Percentiles rank a stretch among this genome's conserved stretches.
These are phyloP conservation scores for Pichia inconspicua DNA, from an alignment of 1,139 yeast genomes.

Conservation along the genomic window DNA sequence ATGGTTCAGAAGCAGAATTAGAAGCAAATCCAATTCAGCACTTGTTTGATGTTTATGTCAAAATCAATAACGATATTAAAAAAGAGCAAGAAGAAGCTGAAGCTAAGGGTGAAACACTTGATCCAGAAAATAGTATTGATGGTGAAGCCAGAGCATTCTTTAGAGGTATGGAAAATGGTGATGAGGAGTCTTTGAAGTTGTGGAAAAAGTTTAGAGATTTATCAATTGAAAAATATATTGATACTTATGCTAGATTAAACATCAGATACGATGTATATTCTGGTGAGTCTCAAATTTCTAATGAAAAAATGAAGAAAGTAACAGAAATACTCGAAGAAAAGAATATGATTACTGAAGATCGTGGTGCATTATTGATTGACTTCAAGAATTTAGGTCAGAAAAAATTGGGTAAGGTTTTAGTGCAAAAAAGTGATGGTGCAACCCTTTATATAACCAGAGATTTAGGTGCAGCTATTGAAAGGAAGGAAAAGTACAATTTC, in stretches of 20 bases:
- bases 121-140: conserved; percentile 49
- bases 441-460: conserved; percentile 93
- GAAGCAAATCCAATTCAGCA: conserved; percentile 84
- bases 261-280: conserved; percentile 81
- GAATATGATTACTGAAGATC: conserved; percentile 74
- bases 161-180: conserved; percentile 91
- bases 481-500: conserved; percentile 76
- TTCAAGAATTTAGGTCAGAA: conserved; percentile 72
- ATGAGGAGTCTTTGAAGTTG: conserved; percentile 62
- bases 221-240: conserved; percentile 78
- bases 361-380: conserved; percentile 87
- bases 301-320: conserved; percentile 63
- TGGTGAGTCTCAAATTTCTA: conserved; percentile 92
- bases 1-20: conserved; percentile 72
- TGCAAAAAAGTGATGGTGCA: conserved; percentile 94
- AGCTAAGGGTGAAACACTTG: conserved; percentile 45
- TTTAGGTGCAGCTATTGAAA: conserved; percentile 92
- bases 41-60: conserved; percentile 88
- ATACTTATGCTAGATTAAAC: conserved; percentile 86
- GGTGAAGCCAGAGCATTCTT: conserved; percentile 84
- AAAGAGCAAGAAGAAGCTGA: conserved; percentile 40
- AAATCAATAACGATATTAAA: conserved; percentile 70
- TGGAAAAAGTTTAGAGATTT: conserved; percentile 90
- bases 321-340: conserved; percentile 55
- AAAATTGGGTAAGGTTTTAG: conserved; percentile 89